phyloP scores from a whole-genome alignment of 208 protist species.

The Tritrichomonas foetus region DNA sequence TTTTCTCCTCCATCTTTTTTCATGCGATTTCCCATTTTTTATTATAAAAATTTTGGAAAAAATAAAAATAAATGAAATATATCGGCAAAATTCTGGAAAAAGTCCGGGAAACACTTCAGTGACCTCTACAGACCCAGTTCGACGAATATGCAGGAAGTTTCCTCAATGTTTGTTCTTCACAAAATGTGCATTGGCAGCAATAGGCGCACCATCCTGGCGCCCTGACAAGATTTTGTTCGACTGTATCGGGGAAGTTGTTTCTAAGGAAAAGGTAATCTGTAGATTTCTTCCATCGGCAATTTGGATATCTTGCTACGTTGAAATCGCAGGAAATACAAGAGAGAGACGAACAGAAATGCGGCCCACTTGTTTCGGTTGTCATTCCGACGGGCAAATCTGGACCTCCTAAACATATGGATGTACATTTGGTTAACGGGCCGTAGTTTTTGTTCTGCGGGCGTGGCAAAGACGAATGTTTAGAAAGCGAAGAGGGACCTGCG shows the following conservation, averaged over 20 bases:
- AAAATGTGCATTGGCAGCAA: constrained; percentile 35
- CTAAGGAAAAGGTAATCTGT: constrained; percentile 29
- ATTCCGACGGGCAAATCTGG: neutral
- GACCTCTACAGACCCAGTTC: neutral
- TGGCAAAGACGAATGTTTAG: neutral
- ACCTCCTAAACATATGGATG: neutral
- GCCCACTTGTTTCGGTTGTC: neutral
- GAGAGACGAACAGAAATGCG: neutral
- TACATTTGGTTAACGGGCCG: neutral
- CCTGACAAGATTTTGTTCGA: neutral
- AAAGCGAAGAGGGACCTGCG: neutral
- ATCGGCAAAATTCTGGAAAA: no score
- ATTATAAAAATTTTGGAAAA: no score
- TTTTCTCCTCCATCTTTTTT: no score
- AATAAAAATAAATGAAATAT: no score
- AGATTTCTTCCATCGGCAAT: neutral
- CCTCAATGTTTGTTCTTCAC: neutral
- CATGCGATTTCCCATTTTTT: no score
- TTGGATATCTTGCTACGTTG: neutral
- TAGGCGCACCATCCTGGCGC: constrained; percentile 16
- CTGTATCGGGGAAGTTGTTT: constrained; percentile 21
- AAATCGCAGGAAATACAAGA: neutral
- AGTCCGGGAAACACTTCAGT: no score
- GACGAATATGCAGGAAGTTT: neutral
- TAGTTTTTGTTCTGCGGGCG: neutral